These are phyloP conservation scores for Coleophoma eucalyptorum DNA, from an alignment of 2,329 filamentous ascomycete genomes.

Conservation along the genomic window DNA sequence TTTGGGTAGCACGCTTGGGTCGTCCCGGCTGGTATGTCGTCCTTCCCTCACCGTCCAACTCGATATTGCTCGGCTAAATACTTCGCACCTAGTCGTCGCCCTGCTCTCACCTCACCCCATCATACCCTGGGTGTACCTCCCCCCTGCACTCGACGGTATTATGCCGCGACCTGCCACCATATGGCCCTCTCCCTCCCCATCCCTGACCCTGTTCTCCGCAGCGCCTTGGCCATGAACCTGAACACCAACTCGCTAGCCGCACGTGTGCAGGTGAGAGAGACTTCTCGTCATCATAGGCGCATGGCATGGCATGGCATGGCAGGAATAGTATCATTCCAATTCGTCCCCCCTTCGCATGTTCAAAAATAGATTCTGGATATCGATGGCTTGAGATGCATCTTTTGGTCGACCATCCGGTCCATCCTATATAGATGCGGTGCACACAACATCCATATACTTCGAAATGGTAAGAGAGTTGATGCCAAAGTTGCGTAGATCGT, in stretches of 20 bases:
- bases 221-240: neutral
- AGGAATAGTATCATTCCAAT: conserved; percentile 31
- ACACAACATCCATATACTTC: conserved; percentile 13
- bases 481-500: conserved; percentile 15
- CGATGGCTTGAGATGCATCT: conserved; percentile 17
- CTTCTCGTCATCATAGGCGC: conserved; percentile 21
- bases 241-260: conserved; percentile 21
- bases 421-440: conserved; percentile 25
- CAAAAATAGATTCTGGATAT: conserved; percentile 40
- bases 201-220: conserved; percentile 1
- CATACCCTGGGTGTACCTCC: too few species aligned
- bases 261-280: conserved; percentile 23
- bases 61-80: too few species aligned
- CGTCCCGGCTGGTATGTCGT: too few species aligned
- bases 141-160: neutral
- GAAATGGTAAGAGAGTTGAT: conserved; percentile 18
- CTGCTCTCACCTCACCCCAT: too few species aligned
- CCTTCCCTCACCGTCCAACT: too few species aligned
- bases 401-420: neutral
- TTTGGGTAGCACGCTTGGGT: too few species aligned
- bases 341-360: conserved; percentile 20
- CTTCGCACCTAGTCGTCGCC: too few species aligned
- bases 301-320: conserved; percentile 29
- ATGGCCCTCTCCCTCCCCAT: neutral
- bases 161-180: neutral